Evolutionary conservation across 768 basidiomycete species (phyloP).

Genomic region (Kwoniella newhampshirensis): DNA sequence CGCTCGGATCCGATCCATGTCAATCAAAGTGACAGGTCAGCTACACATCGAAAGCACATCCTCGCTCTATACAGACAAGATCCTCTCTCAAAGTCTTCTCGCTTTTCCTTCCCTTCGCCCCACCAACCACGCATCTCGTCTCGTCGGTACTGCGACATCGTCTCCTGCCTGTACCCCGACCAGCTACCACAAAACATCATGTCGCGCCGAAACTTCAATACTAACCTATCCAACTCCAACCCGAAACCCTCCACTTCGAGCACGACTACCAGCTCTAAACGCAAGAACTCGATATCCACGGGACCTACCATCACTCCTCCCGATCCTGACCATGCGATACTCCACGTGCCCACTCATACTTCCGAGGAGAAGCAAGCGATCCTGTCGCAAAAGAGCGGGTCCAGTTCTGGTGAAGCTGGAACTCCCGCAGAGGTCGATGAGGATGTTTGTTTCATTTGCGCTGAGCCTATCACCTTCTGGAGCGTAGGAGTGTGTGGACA

Average conservation of each 20-base stretch:
- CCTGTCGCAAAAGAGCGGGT: not conserved
- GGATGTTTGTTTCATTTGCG: conserved; percentile 80
- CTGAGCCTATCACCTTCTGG: conserved; percentile 87
- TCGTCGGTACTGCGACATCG: no score
- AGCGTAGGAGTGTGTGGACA: conserved; percentile 88
- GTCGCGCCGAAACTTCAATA: conserved; percentile 19
- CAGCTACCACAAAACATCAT: not conserved
- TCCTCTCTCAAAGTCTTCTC: no score
- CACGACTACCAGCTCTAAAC: conserved; percentile 3
- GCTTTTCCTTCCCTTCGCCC: no score
- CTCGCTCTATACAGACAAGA: no score
- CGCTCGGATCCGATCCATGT: no score
- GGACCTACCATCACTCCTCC: conserved; percentile 19
- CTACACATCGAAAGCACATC: no score
- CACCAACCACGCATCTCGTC: no score
- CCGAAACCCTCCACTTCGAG: not conserved
- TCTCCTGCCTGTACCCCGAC: no score
- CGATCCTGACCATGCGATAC: conserved; percentile 18
- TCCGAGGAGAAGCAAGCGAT: conserved; percentile 14
- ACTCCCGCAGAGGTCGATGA: conserved; percentile 35
- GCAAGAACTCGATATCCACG: conserved; percentile 9
- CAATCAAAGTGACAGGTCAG: no score
- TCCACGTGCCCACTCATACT: conserved; percentile 28
- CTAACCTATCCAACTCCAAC: conserved; percentile 4
- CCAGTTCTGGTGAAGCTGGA: conserved; percentile 4